These are phyloP conservation scores for Flammula alnicola DNA, from an alignment of 1,284 basidiomycete species.

Conservation along the genomic window DNA sequence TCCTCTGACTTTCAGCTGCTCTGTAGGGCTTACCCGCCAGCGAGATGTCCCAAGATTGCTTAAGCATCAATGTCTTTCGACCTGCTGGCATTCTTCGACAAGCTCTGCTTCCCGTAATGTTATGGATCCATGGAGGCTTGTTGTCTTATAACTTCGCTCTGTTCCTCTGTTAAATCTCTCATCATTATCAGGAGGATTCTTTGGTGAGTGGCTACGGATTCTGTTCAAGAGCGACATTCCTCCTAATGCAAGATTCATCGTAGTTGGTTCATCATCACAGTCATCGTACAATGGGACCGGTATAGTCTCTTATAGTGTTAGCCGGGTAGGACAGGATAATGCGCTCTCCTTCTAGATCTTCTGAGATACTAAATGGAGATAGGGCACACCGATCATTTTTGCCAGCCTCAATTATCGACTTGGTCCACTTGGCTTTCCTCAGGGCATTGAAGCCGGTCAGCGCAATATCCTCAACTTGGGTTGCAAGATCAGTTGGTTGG, in stretches of 20 bases:
- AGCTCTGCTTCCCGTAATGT: constrained; percentile 28
- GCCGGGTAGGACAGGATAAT: constrained; percentile 7
- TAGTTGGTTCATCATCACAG: no score
- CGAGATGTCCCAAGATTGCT: constrained; percentile 39
- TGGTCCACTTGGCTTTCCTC: constrained; percentile 53
- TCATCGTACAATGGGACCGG: constrained; percentile 10
- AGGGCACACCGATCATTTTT: constrained; percentile 55
- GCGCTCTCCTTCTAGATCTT: no score
- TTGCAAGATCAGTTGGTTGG: constrained; percentile 46
- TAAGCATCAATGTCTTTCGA: constrained; percentile 26
- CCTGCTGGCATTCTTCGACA: constrained; percentile 18
- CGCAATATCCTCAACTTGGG: constrained; percentile 42
- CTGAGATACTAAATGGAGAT: background rate
- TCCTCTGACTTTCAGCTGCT: background rate
- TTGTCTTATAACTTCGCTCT: background rate
- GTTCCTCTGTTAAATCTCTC: background rate
- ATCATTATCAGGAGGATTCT: background rate
- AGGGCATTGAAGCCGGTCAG: constrained; percentile 42
- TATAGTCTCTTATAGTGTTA: constrained; percentile 8
- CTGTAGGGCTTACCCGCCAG: constrained; percentile 5
- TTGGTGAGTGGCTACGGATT: no score
- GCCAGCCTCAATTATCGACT: constrained; percentile 59
- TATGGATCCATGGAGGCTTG: constrained; percentile 23
- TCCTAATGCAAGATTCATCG: no score
- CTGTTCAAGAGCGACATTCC: no score